Base-by-base conservation (phyloP, 208 protist genomes). In the Trypanosoma conorhini region DNA sequence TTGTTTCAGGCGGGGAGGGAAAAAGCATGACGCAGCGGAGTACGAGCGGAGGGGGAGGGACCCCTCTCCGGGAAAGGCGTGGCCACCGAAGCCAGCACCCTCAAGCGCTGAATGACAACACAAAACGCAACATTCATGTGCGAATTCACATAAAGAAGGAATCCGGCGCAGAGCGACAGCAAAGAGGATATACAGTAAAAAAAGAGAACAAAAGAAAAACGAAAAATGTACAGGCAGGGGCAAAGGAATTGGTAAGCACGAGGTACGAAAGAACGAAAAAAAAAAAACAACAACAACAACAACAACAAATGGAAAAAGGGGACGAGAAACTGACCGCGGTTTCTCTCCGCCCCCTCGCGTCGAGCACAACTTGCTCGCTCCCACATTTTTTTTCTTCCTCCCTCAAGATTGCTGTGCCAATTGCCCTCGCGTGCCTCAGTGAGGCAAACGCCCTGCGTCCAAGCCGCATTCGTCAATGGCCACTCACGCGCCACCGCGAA, bases 361-460 rank as follows among this genome's bases (percentile, higher is more conserved):
- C 52, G n/a, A 26, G 5, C 44, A 50, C 5, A 35, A 9, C 52
- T 30, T 38, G 19, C 35, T 17, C 3, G 19, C 48, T 26, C n/a
- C 35, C 24, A 22, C 17, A 50, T 51, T 51, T 51, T n/a, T n/a
- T 64, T 64, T 64, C n/a, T 51, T 64, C 52, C 44, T 31, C 28
- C 52, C n/a, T 52, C 42, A 1, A 3, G 8, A 10, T 46, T 19
- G 8, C 9, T 46, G 1, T 46, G 13, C 42, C 9, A 13, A 19
- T 13, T 13, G 8, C 9, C 8, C 42, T 46, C 15, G 42, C 15
- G 42, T 46, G 42, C 1, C 42, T 3, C 9, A 46, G 17, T 46
- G 42, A 13, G 15, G 42, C 15, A 46, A 10, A 46, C 8, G 3
- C 42, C 13, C 17, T 19, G 15, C 42, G 15, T 46, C 9, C 42